Evolutionary conservation across 1,284 basidiomycete species (phyloP), one percentile per base, ranked within the genome.

Genomic region (Coniferiporia sulphurascens): DNA sequence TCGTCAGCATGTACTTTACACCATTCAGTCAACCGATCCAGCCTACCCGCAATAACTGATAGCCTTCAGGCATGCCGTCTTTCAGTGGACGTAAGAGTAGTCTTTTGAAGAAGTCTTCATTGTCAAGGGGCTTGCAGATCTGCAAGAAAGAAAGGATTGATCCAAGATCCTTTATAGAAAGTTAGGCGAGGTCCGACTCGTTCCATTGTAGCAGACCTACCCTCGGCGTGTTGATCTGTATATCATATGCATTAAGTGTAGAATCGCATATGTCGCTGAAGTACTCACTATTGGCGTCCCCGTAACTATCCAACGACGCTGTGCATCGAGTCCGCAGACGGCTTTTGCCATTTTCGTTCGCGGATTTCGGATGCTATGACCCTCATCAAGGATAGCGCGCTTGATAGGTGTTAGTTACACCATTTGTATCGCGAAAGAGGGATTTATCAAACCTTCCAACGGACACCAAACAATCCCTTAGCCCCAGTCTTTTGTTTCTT

Each of bases 371-470:
- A 95, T 87, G 17, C 72, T 85, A 67, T 96, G 93, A 0, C 91
- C 94, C 72, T 96, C 93, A 64, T 96, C 94, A 1, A 95, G 77
- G 35, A 96, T 84, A 41, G 95, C 71, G 61, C 94, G 79, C 85
- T 89, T 62, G 6, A 53, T 13, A 32, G 52, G 15, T 54, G 19
- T 55, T 17, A 60, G 27, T 36, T 32, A 27, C 10, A 32, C n/a
- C 15, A 9, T 13, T 45, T n/a, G 12, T 13, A 36, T 36, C 4
- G 2, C 35, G 34, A 6, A 22, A 43, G 13, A 35, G 4, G 34
- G 15, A n/a, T n/a, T 15, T 19, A 44, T 48, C 70, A 32, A 49
- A 85, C 88, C 82, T 93, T 93, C 94, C 93, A 96, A 48, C 80
- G 76, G 21, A 91, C 77, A 19, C 79, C 78, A 63, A 90, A 87